Conservation (phyloP, 306 rosid species). For the Begonia fuchsioides region DNA sequence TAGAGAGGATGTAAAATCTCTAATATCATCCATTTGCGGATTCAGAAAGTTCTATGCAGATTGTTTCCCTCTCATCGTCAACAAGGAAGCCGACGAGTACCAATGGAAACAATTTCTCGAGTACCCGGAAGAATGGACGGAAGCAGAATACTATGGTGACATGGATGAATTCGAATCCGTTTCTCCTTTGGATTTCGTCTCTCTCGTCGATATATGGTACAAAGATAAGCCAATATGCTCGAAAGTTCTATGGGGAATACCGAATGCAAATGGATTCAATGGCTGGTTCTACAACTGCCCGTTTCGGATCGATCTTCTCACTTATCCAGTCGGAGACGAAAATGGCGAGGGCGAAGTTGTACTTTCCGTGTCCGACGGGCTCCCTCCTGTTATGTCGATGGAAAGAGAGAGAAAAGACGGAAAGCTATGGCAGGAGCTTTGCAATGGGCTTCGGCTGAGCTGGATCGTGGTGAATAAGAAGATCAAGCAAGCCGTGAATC, state of each 20-base stretch:
- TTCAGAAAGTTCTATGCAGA: conserved; percentile 79
- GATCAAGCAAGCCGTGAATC: conserved; percentile 73
- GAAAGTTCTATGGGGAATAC: conserved; percentile 75
- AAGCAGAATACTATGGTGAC: no score
- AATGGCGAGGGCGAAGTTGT: conserved; percentile 50
- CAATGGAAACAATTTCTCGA: no score
- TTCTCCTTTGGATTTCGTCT: conserved; percentile 68
- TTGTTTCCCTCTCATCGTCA: conserved; percentile 88
- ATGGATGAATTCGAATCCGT: no score
- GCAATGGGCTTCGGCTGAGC: conserved; percentile 58
- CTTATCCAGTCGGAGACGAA: no score
- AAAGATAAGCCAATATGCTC: conserved; percentile 57
- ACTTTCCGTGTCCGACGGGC: conserved; percentile 58
- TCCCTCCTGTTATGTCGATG: conserved; percentile 55
- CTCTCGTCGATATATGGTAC: conserved; percentile 58
- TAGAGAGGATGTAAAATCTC: conserved; percentile 58
- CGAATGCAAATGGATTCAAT: conserved; percentile 46
- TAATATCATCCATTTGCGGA: conserved; percentile 64
- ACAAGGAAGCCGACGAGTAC: conserved; percentile 49
- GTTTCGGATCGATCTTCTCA: conserved; percentile 62
- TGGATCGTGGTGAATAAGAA: conserved; percentile 71
- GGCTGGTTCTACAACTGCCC: conserved; percentile 88
- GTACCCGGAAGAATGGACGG: no score
- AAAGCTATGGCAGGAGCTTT: conserved; percentile 68
- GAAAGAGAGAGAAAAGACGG: conserved; percentile 78